Evolutionary conservation across 2,329 filamentous ascomycete genomes (phyloP), one percentile per base, ranked within the genome.

Genomic region (Aspergillus sp.): DNA sequence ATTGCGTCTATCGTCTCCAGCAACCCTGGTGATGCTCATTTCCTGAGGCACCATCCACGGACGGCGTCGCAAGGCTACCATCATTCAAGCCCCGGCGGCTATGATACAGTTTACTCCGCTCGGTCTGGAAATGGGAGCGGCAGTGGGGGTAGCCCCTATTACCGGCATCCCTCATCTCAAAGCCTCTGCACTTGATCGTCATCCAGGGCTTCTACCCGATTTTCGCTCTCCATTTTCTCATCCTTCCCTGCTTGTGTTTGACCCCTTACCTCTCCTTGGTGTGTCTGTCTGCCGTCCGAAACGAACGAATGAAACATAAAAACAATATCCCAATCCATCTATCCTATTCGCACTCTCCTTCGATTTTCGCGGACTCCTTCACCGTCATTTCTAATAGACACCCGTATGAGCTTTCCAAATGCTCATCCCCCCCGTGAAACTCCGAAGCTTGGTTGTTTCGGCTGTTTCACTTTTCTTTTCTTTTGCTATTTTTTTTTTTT

Each of bases 131-230:
- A 66, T 46, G 48, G 52, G 13, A 56, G 49, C 22, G 57, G 46
- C 8, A 41, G 39, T n/a, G 49, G 49, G n/a, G 27, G 24, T n/a
- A 58, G 55, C 27, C 51, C 64, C 11, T 75, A 75, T 58, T 58
- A 62, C 51, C 71, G 74, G 42, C 72, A 73, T 55, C 68, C 70
- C 34, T 71, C 64, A 46, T 66, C 70, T 39, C 73, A 72, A 55
- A 68, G 72, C 54, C 58, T 76, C 17, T 75, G 74, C 62, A 68
- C 69, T 58, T 75, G 67, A 56, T 47, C 33, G 57, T 27, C 33
- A 17, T 45, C 13, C 27, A 8, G 27, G 8, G 27, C 9, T 30
- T 11, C 27, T 30, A 30, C 27, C 4, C 9, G 27, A 11, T 17
- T 40, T 12, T 56, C 13, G 15, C 22, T 33, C 19, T 19, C 33